Base-by-base conservation (phyloP, 139 green algal species). In the Asterochloris erici region DNA sequence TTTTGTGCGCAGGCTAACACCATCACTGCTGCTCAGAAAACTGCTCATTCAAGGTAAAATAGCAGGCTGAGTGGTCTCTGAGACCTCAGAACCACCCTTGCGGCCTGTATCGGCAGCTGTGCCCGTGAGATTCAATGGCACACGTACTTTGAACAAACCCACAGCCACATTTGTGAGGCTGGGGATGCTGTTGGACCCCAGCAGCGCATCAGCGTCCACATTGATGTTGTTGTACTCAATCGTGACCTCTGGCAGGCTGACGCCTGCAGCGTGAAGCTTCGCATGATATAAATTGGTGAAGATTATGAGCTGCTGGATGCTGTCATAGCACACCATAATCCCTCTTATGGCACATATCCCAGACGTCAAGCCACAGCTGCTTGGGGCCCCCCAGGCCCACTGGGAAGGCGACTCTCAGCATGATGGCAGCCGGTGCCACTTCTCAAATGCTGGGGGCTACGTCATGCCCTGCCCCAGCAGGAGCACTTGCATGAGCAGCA, bases 181-280 rank as follows among this genome's bases (percentile, higher is more conserved):
- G 60, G 90, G 85, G 29, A 92, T 90, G 54, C 79, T 83, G 12
- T 81, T 86, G 26, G 79, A 83, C 12, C 92, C 93, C 17, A 96
- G 85, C 54, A 95, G 63, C 0, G 93, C 93, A 62, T 93, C 89
- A 2, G 92, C 92, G 61, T 90, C 84, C 17, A 96, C 86, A 0
- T 81, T 86, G 23, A 96, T 77, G 27, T 88, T 68, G 26, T 86
- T 86, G 75, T 94, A 96, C 81, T 95, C 92, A 4, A 95, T 82
- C 27, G 89, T 88, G 24, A 94, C 84, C 19, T 74, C 74, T 23
- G 86, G 83, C 17, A 79, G 15, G 11, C 61, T 14, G 11, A 81
- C 23, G 9, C 82, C 82, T 86, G 69, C 69, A 69, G 47, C 24
- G 47, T 16, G 38, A 47, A 47, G 38, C 11, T 54, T 29, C 0